Conservation (phyloP, 345 rosid genomes). For the Rhizophora apiculata region DNA sequence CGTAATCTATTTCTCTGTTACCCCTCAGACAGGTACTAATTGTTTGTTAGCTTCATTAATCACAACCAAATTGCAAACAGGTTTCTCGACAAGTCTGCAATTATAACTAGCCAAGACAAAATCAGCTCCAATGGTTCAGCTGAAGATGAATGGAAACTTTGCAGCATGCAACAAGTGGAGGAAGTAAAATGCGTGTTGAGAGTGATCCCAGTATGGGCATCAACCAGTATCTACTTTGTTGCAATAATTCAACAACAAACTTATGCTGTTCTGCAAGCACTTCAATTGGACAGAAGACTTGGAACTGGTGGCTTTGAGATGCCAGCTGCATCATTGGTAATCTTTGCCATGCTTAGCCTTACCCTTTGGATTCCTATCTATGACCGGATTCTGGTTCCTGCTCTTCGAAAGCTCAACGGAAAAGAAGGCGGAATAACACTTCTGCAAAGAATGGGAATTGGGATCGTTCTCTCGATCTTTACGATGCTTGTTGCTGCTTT, state of each 20-base stretch:
- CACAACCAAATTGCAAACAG: neutral
- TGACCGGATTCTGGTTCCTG: no score
- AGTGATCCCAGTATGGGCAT: neutral
- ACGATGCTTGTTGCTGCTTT: neutral
- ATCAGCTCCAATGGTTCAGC: neutral
- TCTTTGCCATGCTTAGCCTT: neutral
- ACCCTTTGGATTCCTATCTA: no score
- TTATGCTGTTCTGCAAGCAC: neutral
- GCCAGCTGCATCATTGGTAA: neutral
- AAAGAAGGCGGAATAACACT: slow-evolving; percentile 1
- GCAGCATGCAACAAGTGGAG: neutral
- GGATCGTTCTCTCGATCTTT: neutral
- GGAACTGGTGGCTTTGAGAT: neutral
- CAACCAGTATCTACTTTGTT: neutral
- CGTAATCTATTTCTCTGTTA: neutral
- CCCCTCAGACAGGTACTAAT: neutral
- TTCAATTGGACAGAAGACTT: neutral
- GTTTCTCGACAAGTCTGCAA: neutral
- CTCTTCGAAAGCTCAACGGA: neutral
- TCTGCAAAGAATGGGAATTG: neutral
- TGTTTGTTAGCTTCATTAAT: neutral
- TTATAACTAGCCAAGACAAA: neutral
- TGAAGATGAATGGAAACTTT: neutral
- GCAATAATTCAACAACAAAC: neutral
- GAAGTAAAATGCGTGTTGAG: no score